phyloP scores from a whole-genome alignment of 140 eudicot species.

The Stevia rebaudiana region DNA sequence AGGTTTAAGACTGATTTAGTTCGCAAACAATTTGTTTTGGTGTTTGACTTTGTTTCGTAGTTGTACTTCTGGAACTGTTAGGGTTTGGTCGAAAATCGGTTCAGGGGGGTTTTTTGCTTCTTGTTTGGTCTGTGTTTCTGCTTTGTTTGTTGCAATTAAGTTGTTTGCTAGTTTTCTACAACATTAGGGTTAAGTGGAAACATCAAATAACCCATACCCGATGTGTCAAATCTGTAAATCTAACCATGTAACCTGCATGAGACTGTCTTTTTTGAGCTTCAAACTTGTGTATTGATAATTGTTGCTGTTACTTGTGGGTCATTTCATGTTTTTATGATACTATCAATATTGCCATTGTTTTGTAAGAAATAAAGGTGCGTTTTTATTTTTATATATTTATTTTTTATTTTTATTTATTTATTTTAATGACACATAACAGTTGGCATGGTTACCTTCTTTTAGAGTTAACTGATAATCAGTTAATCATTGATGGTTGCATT shows the following conservation, averaged over 20 bases:
- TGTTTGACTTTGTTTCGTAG: conserved; percentile 1
- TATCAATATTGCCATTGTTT: background rate
- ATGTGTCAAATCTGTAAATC: background rate
- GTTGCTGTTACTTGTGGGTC: background rate
- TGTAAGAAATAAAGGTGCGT: background rate
- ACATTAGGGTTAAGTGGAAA: conserved; percentile 4
- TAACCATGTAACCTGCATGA: background rate
- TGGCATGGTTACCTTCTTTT: background rate
- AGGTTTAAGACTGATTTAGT: conserved; percentile 14
- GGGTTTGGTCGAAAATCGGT: conserved; percentile 5
- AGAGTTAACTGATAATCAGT: background rate
- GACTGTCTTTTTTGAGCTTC: background rate
- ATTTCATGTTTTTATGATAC: conserved; percentile 2
- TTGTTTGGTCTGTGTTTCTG: conserved; percentile 13
- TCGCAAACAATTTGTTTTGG: background rate
- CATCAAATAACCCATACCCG: background rate
- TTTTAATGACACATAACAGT: conserved; percentile 2
- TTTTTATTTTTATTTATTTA: background rate
- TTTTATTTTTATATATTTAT: background rate
- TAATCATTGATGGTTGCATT: conserved; percentile 8
- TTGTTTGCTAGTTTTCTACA: background rate
- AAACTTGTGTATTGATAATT: background rate
- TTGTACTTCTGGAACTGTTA: background rate
- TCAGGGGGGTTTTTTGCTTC: background rate
- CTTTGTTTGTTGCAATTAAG: background rate